Evolutionary conservation across 2,329 filamentous ascomycete species (phyloP).

Genomic region (Penicillium sp.): DNA sequence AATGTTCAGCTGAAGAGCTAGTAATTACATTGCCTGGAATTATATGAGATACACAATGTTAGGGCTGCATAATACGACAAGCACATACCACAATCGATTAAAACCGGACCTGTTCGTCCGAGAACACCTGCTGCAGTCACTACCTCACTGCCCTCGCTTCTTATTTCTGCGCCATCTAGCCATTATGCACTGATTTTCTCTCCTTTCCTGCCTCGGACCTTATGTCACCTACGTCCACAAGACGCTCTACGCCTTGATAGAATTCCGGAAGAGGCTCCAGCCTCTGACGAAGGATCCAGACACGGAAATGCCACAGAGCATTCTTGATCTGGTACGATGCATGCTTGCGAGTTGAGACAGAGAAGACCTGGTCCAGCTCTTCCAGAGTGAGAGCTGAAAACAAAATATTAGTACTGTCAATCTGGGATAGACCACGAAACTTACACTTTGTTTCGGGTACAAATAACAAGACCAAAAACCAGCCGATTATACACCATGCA

Average conservation of each 20-base stretch:
- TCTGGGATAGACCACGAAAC: background rate
- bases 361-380: constrained; percentile 55
- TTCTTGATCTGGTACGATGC: constrained; percentile 43
- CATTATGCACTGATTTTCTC: background rate
- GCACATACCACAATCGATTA: background rate
- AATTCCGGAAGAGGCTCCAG: constrained; percentile 36
- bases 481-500: constrained; percentile 55
- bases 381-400: constrained; percentile 42
- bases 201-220: background rate
- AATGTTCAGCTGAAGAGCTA: background rate
- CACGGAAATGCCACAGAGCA: constrained; percentile 42
- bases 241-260: constrained; percentile 32
- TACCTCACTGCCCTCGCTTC: background rate
- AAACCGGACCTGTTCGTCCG: background rate
- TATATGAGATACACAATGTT: background rate
- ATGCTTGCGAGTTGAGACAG: constrained; percentile 49
- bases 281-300: constrained; percentile 41
- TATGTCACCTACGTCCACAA: constrained; percentile 19
- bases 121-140: background rate
- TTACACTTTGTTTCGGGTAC: constrained; percentile 52
- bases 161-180: background rate
- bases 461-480: constrained; percentile 53
- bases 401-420: constrained; percentile 12
- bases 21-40: background rate
- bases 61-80: background rate